Conservation (phyloP, 495 filamentous ascomycete species). For the Xylaria nigripes region DNA sequence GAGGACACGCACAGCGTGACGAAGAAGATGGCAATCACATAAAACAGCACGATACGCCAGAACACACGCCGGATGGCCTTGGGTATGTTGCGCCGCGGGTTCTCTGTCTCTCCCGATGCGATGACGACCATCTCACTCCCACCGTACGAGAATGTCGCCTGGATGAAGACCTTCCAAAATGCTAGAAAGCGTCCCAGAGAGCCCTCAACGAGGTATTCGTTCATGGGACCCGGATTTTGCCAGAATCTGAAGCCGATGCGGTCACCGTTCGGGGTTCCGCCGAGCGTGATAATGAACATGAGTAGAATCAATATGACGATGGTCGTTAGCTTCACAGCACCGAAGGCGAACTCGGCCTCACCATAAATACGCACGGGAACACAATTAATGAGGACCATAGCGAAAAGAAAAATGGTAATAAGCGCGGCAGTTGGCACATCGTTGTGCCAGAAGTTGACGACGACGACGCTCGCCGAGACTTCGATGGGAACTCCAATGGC, state of each 20-base stretch:
- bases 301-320: conserved; percentile 59
- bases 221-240: conserved; percentile 62
- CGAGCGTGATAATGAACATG: conserved; percentile 58
- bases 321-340: conserved; percentile 53
- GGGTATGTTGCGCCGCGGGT: conserved; percentile 63
- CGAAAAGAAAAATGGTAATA: conserved; percentile 39
- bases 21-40: conserved; percentile 60
- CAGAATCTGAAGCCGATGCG: conserved; percentile 59
- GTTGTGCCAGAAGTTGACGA: conserved; percentile 44
- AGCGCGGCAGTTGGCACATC: conserved; percentile 40
- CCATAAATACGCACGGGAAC: conserved; percentile 43
- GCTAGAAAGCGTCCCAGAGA: conserved; percentile 47
- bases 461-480: conserved; percentile 28
- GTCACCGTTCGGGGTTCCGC: conserved; percentile 50
- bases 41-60: conserved; percentile 63
- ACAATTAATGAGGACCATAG: conserved; percentile 31
- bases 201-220: conserved; percentile 47
- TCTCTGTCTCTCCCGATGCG: conserved; percentile 65
- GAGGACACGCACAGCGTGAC: conserved; percentile 55
- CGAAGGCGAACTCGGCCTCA: conserved; percentile 54
- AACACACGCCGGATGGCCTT: conserved; percentile 62
- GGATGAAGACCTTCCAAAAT: conserved; percentile 54
- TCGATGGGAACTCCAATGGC: conserved; percentile 34
- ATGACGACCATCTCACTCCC: conserved; percentile 53
- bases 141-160: conserved; percentile 51